Evolutionary conservation across 2,329 filamentous ascomycete genomes (phyloP).

Genomic region (Sclerotinia trifoliorum): DNA sequence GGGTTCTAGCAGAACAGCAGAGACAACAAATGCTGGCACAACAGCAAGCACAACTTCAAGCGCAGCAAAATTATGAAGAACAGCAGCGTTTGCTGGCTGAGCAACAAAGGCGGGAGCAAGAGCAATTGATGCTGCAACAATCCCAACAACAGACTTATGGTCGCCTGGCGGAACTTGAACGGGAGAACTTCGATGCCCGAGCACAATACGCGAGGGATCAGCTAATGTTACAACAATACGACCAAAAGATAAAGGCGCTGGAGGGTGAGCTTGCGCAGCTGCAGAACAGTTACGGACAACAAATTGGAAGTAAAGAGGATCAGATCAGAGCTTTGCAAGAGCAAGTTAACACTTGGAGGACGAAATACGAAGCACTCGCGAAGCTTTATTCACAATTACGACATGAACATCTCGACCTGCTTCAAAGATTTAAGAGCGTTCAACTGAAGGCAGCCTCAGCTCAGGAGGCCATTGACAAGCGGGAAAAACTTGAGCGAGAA

Average conservation of each 20-base stretch:
- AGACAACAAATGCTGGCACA: slow-evolving; percentile 78
- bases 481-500: slow-evolving; percentile 94
- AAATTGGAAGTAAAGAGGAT: slow-evolving; percentile 86
- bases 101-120: slow-evolving; percentile 86
- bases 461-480: slow-evolving; percentile 90
- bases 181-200: slow-evolving; percentile 89
- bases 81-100: slow-evolving; percentile 85
- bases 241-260: slow-evolving; percentile 87
- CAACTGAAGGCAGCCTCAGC: slow-evolving; percentile 96
- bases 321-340: slow-evolving; percentile 91
- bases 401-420: slow-evolving; percentile 88
- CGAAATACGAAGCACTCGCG: slow-evolving; percentile 93
- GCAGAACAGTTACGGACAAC: slow-evolving; percentile 78
- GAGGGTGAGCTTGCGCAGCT: slow-evolving; percentile 84
- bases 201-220: slow-evolving; percentile 98
- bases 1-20: slow-evolving; percentile 82
- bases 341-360: slow-evolving; percentile 95
- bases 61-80: slow-evolving; percentile 93
- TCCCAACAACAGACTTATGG: slow-evolving; percentile 93
- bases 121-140: slow-evolving; percentile 84
- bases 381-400: slow-evolving; percentile 97
- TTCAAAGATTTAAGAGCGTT: slow-evolving; percentile 94
- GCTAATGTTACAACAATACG: slow-evolving; percentile 94
- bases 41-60: slow-evolving; percentile 77
- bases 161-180: slow-evolving; percentile 90